These are phyloP conservation scores for Fusarium lateritium DNA, from an alignment of 2,329 filamentous ascomycete species.

Conservation along the genomic window DNA sequence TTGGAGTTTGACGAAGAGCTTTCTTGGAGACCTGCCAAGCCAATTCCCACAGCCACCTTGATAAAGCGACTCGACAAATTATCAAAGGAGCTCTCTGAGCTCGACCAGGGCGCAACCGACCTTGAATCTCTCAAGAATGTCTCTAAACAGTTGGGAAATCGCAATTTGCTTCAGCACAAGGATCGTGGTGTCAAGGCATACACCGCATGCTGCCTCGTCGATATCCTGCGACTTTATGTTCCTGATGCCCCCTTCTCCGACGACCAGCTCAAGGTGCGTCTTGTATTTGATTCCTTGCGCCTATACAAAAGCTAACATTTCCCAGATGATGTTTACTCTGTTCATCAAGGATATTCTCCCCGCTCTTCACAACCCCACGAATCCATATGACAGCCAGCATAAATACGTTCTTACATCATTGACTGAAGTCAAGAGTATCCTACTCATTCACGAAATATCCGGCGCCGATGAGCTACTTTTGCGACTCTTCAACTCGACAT, in stretches of 20 bases:
- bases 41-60: constrained; percentile 87
- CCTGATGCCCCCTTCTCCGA: constrained; percentile 95
- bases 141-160: constrained; percentile 86
- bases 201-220: constrained; percentile 89
- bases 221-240: constrained; percentile 92
- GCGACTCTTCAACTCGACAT: constrained; percentile 88
- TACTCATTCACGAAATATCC: constrained; percentile 90
- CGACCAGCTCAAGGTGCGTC: constrained; percentile 85
- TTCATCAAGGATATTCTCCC: constrained; percentile 89
- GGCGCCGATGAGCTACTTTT: constrained; percentile 84
- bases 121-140: constrained; percentile 87
- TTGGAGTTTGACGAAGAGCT: constrained; percentile 89
- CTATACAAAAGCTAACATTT: constrained; percentile 42
- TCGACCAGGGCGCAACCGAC: constrained; percentile 90
- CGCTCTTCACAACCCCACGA: constrained; percentile 85
- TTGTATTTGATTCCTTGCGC: not conserved
- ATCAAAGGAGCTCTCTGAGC: constrained; percentile 83
- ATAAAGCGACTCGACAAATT: constrained; percentile 85
- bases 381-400: constrained; percentile 94
- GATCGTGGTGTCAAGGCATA: constrained; percentile 94
- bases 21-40: constrained; percentile 91
- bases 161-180: constrained; percentile 89
- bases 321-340: constrained; percentile 90
- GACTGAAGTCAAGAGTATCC: constrained; percentile 93
- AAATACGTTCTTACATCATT: constrained; percentile 91